These are phyloP conservation scores for Scortechinia acanthostroma DNA, from an alignment of 2,329 filamentous ascomycete species.

Conservation along the genomic window DNA sequence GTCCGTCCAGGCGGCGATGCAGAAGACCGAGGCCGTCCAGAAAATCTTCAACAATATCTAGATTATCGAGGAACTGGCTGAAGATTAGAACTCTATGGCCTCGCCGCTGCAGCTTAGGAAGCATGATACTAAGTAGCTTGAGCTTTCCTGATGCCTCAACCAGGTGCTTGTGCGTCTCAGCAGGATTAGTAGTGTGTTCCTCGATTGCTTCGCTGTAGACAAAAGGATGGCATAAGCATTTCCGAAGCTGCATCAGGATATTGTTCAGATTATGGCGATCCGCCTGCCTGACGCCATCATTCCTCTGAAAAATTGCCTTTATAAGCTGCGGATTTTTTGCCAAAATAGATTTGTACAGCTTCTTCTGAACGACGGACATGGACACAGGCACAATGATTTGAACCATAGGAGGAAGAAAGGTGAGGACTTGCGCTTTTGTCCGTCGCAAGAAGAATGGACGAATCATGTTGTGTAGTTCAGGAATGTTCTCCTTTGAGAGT, in stretches of 20 bases:
- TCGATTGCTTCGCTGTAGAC: constrained; percentile 88
- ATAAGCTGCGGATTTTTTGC: constrained; percentile 85
- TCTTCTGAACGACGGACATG: constrained; percentile 89
- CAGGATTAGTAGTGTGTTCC: constrained; percentile 60
- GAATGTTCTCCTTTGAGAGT: constrained; percentile 55
- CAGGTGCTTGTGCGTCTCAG: constrained; percentile 68
- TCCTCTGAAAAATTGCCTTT: constrained; percentile 67
- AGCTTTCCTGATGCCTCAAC: constrained; percentile 89
- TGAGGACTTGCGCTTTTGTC: constrained; percentile 84
- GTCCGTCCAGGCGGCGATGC: constrained; percentile 81
- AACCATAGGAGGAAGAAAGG: constrained; percentile 84
- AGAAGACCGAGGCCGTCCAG: constrained; percentile 66
- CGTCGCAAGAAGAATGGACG: constrained; percentile 65
- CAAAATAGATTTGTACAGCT: constrained; percentile 87
- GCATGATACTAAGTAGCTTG: constrained; percentile 73
- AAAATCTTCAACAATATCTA: constrained; percentile 90
- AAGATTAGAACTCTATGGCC: constrained; percentile 92
- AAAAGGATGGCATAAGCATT: constrained; percentile 92
- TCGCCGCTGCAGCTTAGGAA: constrained; percentile 77
- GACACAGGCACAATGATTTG: constrained; percentile 95
- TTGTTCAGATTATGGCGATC: constrained; percentile 84
- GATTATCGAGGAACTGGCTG: constrained; percentile 84
- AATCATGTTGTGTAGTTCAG: constrained; percentile 75
- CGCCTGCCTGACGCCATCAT: constrained; percentile 47
- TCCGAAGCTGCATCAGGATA: constrained; percentile 88